These are phyloP conservation scores for Circinella minor DNA, from an alignment of 371 early-diverging fungal genomes.

Conservation along the genomic window DNA sequence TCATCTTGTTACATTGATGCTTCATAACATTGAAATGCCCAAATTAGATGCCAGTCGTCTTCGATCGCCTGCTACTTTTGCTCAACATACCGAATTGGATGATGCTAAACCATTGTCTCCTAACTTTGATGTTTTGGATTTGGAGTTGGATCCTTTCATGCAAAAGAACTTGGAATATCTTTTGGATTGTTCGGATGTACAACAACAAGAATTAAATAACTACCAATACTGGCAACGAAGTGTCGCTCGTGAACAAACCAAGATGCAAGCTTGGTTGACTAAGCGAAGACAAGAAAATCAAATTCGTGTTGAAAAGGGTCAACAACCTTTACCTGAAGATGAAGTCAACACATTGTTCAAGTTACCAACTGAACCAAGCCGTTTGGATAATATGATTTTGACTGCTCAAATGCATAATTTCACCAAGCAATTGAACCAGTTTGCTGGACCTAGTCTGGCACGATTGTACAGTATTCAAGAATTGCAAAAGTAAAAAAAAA, in stretches of 20 bases:
- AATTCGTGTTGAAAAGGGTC: slow-evolving; percentile 74
- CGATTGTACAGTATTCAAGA: slow-evolving; percentile 82
- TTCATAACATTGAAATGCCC: slow-evolving; percentile 78
- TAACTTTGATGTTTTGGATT: slow-evolving; percentile 84
- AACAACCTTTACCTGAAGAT: slow-evolving; percentile 80
- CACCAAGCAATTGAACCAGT: slow-evolving; percentile 90
- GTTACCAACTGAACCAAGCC: slow-evolving; percentile 85
- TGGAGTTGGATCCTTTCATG: slow-evolving; percentile 80
- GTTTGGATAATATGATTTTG: slow-evolving; percentile 87
- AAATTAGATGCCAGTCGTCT: slow-evolving; percentile 49
- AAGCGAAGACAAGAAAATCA: slow-evolving; percentile 81
- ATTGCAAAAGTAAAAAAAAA: slow-evolving; percentile 73
- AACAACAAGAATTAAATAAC: slow-evolving; percentile 90
- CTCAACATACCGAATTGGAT: slow-evolving; percentile 41
- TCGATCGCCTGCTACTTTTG: slow-evolving; percentile 50
- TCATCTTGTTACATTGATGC: slow-evolving; percentile 77
- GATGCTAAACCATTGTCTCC: slow-evolving; percentile 71
- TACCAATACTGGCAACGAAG: slow-evolving; percentile 94
- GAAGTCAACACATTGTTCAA: slow-evolving; percentile 75
- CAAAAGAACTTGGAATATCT: slow-evolving; percentile 90
- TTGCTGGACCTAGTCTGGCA: slow-evolving; percentile 87
- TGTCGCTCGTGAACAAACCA: slow-evolving; percentile 85
- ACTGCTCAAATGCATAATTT: slow-evolving; percentile 90
- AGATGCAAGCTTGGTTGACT: slow-evolving; percentile 65
- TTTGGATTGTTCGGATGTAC: slow-evolving; percentile 87